phyloP scores from a whole-genome alignment of 176 grass and related monocot genomes.

The Oryza meyeriana region DNA sequence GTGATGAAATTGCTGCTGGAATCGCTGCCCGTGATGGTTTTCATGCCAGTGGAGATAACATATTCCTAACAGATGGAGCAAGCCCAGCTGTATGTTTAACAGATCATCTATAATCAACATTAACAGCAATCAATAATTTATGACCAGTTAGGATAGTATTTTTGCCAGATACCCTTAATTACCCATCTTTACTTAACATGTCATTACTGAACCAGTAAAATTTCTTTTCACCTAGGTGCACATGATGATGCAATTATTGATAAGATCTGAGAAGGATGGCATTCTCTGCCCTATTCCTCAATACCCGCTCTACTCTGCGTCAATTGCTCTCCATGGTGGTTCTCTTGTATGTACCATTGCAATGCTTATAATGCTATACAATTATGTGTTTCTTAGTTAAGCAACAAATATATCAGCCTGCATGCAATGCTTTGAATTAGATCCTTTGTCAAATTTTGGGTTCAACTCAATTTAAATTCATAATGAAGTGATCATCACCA shows the following conservation, averaged over 20 bases:
- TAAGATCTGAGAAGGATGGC: conserved; percentile 93
- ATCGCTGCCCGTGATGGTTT: conserved; percentile 87
- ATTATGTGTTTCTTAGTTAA: not conserved
- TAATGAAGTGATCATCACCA: not conserved
- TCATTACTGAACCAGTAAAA: conserved; percentile 22
- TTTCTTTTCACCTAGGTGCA: conserved; percentile 65
- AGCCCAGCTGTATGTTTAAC: conserved; percentile 73
- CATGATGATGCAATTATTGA: conserved; percentile 97
- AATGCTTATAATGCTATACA: conserved; percentile 8
- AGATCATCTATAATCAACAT: conserved; percentile 3
- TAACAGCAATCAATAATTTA: not conserved
- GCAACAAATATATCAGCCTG: not conserved
- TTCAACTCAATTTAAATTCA: conserved; percentile 12
- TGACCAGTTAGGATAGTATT: conserved; percentile 9
- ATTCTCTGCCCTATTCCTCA: conserved; percentile 96
- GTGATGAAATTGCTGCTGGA: conserved; percentile 88
- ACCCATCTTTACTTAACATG: not conserved
- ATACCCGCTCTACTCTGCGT: conserved; percentile 92
- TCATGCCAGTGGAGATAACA: conserved; percentile 76
- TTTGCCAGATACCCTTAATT: not conserved
- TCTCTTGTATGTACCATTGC: conserved; percentile 81
- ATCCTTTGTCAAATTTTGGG: not conserved
- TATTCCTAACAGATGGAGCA: conserved; percentile 91
- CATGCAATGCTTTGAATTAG: not conserved
- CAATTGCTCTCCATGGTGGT: conserved; percentile 91